Percentiles rank a stretch among this genome's conserved stretches.
Conservation (phyloP, 2,329 filamentous ascomycete genomes). For the Sporothrix luriei region DNA sequence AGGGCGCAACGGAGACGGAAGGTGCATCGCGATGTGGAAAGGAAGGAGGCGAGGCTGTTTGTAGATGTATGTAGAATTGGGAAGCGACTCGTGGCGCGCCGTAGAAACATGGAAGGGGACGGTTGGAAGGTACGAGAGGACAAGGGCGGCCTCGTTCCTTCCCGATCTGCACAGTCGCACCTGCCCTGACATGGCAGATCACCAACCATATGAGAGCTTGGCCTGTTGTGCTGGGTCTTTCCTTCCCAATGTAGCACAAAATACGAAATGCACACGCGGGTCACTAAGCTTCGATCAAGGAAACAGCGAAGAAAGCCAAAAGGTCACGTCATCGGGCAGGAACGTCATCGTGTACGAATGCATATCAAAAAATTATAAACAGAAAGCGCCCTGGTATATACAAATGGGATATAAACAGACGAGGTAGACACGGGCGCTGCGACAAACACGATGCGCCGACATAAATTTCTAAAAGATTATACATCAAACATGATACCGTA, state of each 20-base stretch:
- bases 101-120: no score
- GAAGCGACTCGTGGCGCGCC: not conserved
- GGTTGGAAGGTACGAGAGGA: constrained; percentile 2
- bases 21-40: not conserved
- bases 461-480: not conserved
- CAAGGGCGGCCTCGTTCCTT: constrained; percentile 23
- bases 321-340: constrained; percentile 1
- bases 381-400: not conserved
- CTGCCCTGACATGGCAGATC: not conserved
- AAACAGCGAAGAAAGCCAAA: no score
- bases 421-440: not conserved
- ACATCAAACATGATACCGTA: constrained; percentile 8
- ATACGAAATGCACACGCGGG: not conserved
- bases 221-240: not conserved
- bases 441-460: not conserved
- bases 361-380: not conserved
- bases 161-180: constrained; percentile 23
- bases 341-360: not conserved
- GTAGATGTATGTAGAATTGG: no score
- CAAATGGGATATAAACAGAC: not conserved
- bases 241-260: not conserved
- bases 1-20: constrained; percentile 4
- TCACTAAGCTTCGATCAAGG: not conserved
- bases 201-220: not conserved
- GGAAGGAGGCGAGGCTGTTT: not conserved